phyloP scores from a whole-genome alignment of 192 early-diverging fungal species.

The Diversispora epigaea region DNA sequence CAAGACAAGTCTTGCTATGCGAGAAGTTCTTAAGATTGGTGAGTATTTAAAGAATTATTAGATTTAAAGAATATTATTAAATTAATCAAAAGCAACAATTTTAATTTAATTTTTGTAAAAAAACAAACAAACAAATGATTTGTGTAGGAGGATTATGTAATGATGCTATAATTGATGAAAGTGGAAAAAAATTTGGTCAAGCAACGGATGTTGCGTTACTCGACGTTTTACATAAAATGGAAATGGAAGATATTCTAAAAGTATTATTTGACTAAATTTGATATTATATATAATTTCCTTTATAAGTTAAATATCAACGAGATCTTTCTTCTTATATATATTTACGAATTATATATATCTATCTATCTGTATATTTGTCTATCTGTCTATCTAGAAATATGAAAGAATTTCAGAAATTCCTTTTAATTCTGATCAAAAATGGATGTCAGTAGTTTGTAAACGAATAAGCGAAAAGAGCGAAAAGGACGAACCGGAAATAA shows the following conservation, averaged over 20 bases:
- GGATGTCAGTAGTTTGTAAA: constrained; percentile 76
- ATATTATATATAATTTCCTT: no score
- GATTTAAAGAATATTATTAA: background rate
- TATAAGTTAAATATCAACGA: no score
- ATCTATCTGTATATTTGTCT: background rate
- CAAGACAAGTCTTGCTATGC: constrained; percentile 40
- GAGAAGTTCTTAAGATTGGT: constrained; percentile 56
- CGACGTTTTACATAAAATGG: constrained; percentile 58
- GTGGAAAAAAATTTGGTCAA: constrained; percentile 80
- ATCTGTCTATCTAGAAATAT: constrained; percentile 37
- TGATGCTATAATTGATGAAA: constrained; percentile 75
- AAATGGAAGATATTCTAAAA: constrained; percentile 72
- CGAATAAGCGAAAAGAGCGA: constrained; percentile 38
- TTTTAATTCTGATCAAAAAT: constrained; percentile 93
- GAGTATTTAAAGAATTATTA: constrained; percentile 7
- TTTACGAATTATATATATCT: background rate
- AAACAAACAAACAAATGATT: constrained; percentile 37
- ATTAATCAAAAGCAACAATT: background rate
- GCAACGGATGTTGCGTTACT: constrained; percentile 94
- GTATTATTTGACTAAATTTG: constrained; percentile 42
- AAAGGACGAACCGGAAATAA: constrained; percentile 17
- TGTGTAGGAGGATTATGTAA: constrained; percentile 85
- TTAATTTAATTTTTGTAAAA: constrained; percentile 26
- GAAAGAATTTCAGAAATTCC: constrained; percentile 76
- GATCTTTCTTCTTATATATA: no score